phyloP scores from a whole-genome alignment of 2,329 filamentous ascomycete genomes.

The Colletotrichum noveboracense region DNA sequence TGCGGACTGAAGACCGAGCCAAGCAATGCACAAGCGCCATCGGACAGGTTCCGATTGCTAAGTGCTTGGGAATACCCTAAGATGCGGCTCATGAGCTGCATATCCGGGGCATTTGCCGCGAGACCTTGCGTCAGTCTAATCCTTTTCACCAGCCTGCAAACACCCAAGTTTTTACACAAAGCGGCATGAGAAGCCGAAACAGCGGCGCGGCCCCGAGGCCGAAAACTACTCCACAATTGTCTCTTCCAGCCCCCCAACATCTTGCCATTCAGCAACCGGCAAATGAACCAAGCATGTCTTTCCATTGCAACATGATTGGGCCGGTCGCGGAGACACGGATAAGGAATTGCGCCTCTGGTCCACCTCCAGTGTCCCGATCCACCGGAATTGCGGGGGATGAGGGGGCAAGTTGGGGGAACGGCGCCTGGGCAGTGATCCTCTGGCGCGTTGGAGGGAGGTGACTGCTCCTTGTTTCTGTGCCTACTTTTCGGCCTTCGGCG shows the following conservation, averaged over 20 bases:
- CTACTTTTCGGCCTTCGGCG: background rate
- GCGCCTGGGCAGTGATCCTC: background rate
- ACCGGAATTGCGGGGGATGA: background rate
- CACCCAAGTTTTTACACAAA: background rate
- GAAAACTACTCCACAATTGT: background rate
- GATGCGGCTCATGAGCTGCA: background rate
- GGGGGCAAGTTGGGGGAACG: background rate
- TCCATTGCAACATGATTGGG: background rate
- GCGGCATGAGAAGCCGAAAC: background rate
- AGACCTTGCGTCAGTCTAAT: background rate
- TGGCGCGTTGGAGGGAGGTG: background rate
- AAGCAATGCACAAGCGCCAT: background rate
- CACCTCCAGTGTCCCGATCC: background rate
- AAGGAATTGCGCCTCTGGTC: background rate
- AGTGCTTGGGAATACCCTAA: background rate
- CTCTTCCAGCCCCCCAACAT: background rate
- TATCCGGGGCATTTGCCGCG: background rate
- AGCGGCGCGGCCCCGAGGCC: constrained; percentile 3
- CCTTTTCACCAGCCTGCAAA: background rate
- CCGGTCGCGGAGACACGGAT: background rate
- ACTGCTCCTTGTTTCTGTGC: background rate
- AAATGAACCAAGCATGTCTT: background rate
- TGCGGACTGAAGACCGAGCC: background rate
- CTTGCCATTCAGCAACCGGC: background rate
- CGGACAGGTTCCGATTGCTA: background rate